Conservation (phyloP, 164 flowering plant genomes). For the Malania oleifera region DNA sequence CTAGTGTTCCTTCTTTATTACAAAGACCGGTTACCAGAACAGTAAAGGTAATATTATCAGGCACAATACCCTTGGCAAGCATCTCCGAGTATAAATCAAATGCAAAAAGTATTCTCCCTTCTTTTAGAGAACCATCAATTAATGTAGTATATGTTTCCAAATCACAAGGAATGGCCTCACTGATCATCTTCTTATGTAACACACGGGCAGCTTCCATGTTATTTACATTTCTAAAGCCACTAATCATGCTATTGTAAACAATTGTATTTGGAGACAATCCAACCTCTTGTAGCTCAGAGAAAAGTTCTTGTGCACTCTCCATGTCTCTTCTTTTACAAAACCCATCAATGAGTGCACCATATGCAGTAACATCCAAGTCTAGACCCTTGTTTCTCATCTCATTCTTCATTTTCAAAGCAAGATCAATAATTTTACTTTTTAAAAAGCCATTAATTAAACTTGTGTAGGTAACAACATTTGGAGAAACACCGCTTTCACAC, state of each 20-base stretch:
- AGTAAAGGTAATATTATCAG: constrained; percentile 43
- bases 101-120: constrained; percentile 42
- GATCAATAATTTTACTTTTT: constrained; percentile 42
- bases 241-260: constrained; percentile 60
- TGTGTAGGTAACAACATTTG: constrained; percentile 61
- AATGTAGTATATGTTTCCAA: constrained; percentile 58
- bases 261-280: constrained; percentile 53
- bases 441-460: constrained; percentile 57
- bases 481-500: constrained; percentile 47
- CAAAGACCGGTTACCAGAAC: constrained; percentile 64
- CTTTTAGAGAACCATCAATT: constrained; percentile 59
- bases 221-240: constrained; percentile 47
- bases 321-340: constrained; percentile 60
- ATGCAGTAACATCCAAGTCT: constrained; percentile 44
- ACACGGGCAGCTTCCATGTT: constrained; percentile 57
- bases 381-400: constrained; percentile 54
- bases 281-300: constrained; percentile 47
- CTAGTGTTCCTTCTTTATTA: constrained; percentile 50
- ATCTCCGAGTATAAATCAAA: constrained; percentile 55
- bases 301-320: constrained; percentile 48
- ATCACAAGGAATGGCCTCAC: constrained; percentile 51
- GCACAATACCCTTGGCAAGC: constrained; percentile 50
- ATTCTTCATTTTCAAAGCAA: constrained; percentile 49
- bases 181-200: constrained; percentile 49
- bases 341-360: constrained; percentile 63